These are phyloP conservation scores for Erodium maritimum DNA, from an alignment of 345 rosid species.

Conservation along the genomic window DNA sequence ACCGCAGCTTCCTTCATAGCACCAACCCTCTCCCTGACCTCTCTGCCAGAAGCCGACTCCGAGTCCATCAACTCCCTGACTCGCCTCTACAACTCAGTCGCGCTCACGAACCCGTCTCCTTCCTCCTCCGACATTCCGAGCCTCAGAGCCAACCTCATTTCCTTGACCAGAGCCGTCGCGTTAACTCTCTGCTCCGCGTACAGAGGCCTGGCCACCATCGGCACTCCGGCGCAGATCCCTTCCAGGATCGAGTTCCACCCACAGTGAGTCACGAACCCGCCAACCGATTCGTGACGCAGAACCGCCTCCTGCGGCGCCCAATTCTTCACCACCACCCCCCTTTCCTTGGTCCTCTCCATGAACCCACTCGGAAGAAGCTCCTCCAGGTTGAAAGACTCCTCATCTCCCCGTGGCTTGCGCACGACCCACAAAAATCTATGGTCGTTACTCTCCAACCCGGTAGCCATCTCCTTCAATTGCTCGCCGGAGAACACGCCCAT, in stretches of 20 bases:
- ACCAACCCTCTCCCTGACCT: too few relatives aligned
- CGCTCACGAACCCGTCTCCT: slow-evolving; percentile 4
- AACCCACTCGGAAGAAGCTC: slow-evolving; percentile 8
- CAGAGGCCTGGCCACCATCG: slow-evolving; percentile 16
- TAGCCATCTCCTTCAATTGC: slow-evolving; percentile 15
- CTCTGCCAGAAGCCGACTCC: too few relatives aligned
- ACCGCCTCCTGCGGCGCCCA: slow-evolving; percentile 19
- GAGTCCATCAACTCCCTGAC: slow-evolving; percentile 13
- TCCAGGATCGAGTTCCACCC: slow-evolving; percentile 20
- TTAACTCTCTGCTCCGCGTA: slow-evolving; percentile 14
- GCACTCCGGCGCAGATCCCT: slow-evolving; percentile 14
- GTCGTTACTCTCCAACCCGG: slow-evolving; percentile 13
- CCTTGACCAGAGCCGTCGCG: slow-evolving; percentile 9
- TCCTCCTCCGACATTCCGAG: not conserved
- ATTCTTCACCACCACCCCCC: slow-evolving; percentile 7
- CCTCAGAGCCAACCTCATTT: slow-evolving; percentile 11
- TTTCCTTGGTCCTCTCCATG: slow-evolving; percentile 10
- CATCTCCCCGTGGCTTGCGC: not conserved
- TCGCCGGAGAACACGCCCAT: slow-evolving; percentile 1
- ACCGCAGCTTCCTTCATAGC: too few relatives aligned
- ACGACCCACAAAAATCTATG: slow-evolving; percentile 18
- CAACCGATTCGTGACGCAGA: slow-evolving; percentile 12
- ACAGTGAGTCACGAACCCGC: slow-evolving; percentile 17
- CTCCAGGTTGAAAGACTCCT: not conserved
- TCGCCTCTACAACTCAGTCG: slow-evolving; percentile 9